These are phyloP conservation scores for Pichia norvegensis DNA, from an alignment of 1,139 yeast genomes.

Conservation along the genomic window DNA sequence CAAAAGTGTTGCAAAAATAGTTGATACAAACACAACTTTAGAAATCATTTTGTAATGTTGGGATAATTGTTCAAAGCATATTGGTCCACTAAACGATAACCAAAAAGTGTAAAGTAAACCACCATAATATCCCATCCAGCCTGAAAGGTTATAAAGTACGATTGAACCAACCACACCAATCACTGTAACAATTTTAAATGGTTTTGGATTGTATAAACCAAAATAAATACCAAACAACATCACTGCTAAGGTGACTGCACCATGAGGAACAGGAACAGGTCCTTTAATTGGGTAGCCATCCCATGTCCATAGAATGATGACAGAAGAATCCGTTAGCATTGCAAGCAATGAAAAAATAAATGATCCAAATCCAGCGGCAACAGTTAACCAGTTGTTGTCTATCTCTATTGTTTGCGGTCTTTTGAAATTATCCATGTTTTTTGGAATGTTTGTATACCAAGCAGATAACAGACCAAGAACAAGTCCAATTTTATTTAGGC, in stretches of 20 bases:
- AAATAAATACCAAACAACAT: conserved; percentile 51
- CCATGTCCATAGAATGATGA: conserved; percentile 88
- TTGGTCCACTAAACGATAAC: conserved; percentile 56
- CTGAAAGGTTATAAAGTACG: conserved; percentile 43
- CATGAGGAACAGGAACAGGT: conserved; percentile 87
- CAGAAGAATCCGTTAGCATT: conserved; percentile 73
- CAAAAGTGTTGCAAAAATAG: conserved; percentile 47
- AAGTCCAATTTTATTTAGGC: conserved; percentile 70
- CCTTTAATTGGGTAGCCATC: conserved; percentile 84
- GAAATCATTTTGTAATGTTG: conserved; percentile 11
- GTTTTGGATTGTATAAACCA: conserved; percentile 30
- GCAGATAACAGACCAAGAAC: conserved; percentile 60
- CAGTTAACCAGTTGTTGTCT: conserved; percentile 28
- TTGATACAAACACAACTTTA: conserved; percentile 37
- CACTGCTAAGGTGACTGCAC: conserved; percentile 55
- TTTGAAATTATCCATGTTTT: background rate
- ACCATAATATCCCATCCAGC: conserved; percentile 83
- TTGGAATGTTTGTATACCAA: conserved; percentile 37
- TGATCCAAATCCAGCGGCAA: conserved; percentile 72
- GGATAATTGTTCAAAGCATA: conserved; percentile 37
- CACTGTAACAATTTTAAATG: conserved; percentile 15
- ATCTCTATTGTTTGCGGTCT: conserved; percentile 9
- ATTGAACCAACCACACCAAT: conserved; percentile 44
- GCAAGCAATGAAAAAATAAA: conserved; percentile 67
- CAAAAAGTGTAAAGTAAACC: conserved; percentile 61